Base-by-base conservation (phyloP, 495 filamentous ascomycete genomes). In the Penicillium longicatenatum region DNA sequence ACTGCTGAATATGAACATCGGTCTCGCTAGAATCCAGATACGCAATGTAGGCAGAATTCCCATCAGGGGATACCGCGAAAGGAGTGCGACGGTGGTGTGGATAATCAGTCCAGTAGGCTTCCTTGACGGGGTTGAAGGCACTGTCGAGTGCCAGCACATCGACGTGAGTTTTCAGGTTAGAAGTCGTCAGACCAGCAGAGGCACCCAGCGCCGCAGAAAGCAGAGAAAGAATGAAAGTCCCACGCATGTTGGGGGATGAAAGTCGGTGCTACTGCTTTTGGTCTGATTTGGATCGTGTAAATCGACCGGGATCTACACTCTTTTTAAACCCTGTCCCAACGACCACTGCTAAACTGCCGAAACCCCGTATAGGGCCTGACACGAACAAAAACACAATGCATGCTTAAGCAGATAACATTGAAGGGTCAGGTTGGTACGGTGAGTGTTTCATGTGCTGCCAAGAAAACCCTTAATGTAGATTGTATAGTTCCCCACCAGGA, bases 51-150 rank as follows among this genome's bases (percentile, higher is more conserved):
- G 78, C 81, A 1, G 78, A 76, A 50, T 78, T 76, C 19, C 79
- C 78, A 64, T 81, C 70, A 1, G 79, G 77, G 5, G 81, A 82
- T 14, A 76, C 64, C 14, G 79, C 72, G 48, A 84, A 83, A 6
- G 81, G 80, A 19, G 81, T 81, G 14, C 80, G 73, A 17, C 79
- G 75, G 58, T 82, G 80, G 53, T 84, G 81, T 46, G 77, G 78
- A 46, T 76, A 75, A 4, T 70, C 72, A 35, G 80, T 82, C 80
- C 81, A 83, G 71, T 83, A 83, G 20, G 77, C 71, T 0, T 67
- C 70, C 59, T 79, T 76, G 29, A 83, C 72, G 11, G 81, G 80
- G 55, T 80, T 74, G 59, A 82, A 82, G 19, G 66, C 54, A 37
- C 60, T 65, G 48, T 67, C 63, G 19, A 82, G 67, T 51, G 68